Conservation (phyloP, 495 filamentous ascomycete genomes). For the Hyphodiscus hymeniophilus region DNA sequence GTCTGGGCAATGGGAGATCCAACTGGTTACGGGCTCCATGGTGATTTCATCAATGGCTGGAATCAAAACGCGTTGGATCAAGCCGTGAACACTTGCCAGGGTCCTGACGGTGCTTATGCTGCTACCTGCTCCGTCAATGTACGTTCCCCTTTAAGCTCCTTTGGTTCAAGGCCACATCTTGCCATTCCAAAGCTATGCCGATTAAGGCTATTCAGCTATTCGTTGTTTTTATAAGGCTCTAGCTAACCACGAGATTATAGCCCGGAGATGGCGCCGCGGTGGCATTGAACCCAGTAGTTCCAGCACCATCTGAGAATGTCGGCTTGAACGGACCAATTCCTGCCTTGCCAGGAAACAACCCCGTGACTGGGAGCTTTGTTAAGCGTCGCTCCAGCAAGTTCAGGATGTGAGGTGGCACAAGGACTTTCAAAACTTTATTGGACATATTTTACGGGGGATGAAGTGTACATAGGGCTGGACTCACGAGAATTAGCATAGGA, state of each 20-base stretch:
- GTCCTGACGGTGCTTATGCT: neutral
- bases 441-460: neutral
- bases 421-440: neutral
- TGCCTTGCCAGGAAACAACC: neutral
- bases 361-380: no score
- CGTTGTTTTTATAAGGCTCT: no score
- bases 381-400: neutral
- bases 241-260: no score
- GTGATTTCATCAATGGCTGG: conserved; percentile 68
- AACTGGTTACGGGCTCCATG: conserved; percentile 63
- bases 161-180: no score
- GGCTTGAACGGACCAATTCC: neutral
- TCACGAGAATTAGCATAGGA: no score
- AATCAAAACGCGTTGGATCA: conserved; percentile 52
- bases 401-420: neutral
- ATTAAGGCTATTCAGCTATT: no score
- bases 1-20: conserved; percentile 44
- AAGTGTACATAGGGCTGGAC: neutral
- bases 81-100: conserved; percentile 13
- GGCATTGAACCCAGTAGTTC: neutral
- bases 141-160: no score
- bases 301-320: neutral
- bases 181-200: no score
- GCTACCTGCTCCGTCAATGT: neutral
- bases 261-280: neutral